Evolutionary conservation across 768 basidiomycete species (phyloP), one percentile per base, ranked within the genome.

Genomic region (Amyloporia xantha): DNA sequence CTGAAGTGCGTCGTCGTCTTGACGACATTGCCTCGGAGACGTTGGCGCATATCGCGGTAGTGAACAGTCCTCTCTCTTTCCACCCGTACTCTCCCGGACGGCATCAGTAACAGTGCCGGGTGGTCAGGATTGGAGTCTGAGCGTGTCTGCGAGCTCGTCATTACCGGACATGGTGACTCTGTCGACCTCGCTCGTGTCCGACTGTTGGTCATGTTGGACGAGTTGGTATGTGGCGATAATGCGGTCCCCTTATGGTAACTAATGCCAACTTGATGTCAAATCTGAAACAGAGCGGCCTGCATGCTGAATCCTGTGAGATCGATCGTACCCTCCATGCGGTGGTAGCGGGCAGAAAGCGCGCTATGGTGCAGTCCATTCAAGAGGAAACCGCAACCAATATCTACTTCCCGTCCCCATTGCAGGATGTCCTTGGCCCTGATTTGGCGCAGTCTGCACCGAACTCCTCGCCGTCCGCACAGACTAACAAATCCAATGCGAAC

Each of bases 341-440:
- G 63, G 77, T 96, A 53, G 89, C 91, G 17, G 91, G 90, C 33
- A 82, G 91, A 50, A 95, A 95, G 67, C 86, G 94, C 41, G 74
- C 75, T 51, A 77, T 85, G 26, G 72, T 99, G 28, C 95, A 98
- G 66, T 75, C 85, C 6, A 95, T 99, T 43, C 91, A 95, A 63
- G 92, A 97, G 67, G 93, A 97, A 66, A 97, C 95, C 0, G 94
- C 86, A 0, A 97, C 95, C 46, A 98, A 97, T 61, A 91, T 98
- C 53, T 98, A 97, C 66, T 80, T 88, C 54, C 94, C 95, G 23
- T 90, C 91, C 1, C 86, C 91, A 30, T 69, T 97, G 36, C 90
- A 91, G 59, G 91, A 88, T 35, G 78, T 94, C 20, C 73, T 90
- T 36, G 87, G 90, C 20, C 78, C 82, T 10, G 82, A 88, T 50